phyloP scores from a whole-genome alignment of 176 grass and related monocot species.

The Aegilops longissima region DNA sequence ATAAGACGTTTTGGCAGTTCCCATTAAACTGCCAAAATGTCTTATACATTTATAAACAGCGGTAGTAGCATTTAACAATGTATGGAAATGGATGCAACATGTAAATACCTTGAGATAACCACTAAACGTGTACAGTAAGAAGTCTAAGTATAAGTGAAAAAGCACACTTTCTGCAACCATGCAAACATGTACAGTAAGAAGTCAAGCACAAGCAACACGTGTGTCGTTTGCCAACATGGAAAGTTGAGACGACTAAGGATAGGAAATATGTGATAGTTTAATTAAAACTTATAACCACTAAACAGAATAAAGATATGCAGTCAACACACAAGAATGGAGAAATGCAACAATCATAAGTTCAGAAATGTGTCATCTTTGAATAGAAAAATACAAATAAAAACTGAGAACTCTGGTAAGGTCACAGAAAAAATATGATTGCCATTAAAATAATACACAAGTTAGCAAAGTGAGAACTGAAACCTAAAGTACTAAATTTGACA shows the following conservation, averaged over 20 bases:
- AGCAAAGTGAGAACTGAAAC: constrained; percentile 14
- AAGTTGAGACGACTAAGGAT: background rate
- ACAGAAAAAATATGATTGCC: background rate
- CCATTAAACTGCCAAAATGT: too few species aligned
- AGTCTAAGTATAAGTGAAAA: constrained; percentile 10
- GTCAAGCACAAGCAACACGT: background rate
- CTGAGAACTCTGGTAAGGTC: background rate
- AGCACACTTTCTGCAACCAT: background rate
- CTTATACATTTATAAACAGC: too few species aligned
- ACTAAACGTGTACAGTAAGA: too few species aligned
- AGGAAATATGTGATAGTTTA: background rate
- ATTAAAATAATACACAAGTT: background rate
- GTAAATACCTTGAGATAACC: background rate
- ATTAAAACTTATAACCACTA: constrained; percentile 2
- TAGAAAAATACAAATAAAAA: background rate
- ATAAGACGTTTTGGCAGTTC: too few species aligned
- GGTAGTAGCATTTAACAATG: too few species aligned
- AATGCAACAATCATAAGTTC: background rate
- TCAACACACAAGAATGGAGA: background rate
- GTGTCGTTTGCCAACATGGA: background rate
- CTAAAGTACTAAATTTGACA: background rate
- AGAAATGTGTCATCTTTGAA: background rate
- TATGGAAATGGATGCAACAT: too few species aligned
- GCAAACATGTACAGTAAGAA: background rate
- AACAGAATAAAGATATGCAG: background rate